Conservation (phyloP, 2,329 filamentous ascomycete species). For the Apiospora saccharicola region DNA sequence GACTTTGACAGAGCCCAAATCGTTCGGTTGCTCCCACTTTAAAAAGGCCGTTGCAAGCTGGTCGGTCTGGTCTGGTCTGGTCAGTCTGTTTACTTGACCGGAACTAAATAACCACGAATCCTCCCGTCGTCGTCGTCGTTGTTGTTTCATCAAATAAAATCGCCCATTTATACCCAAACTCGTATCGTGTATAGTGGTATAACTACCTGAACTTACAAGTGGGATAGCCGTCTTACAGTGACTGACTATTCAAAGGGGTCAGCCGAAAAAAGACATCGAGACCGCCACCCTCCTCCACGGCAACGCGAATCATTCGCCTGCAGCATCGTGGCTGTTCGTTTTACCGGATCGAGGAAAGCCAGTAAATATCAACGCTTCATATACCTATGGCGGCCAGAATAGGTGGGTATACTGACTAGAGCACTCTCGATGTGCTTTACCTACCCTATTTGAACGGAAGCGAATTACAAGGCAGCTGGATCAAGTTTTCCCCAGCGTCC, state of each 20-base stretch:
- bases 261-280: no score
- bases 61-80: neutral
- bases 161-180: no score
- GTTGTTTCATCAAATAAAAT: no score
- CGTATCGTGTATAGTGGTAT: no score
- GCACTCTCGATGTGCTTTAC: neutral
- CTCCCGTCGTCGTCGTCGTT: neutral
- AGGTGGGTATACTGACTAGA: slow-evolving; percentile 17
- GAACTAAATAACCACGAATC: neutral
- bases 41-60: slow-evolving; percentile 7
- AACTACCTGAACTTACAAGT: no score
- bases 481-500: neutral
- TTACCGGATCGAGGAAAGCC: neutral
- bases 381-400: neutral
- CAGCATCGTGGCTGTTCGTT: neutral
- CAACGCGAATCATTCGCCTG: slow-evolving; percentile 12
- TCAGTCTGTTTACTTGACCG: neutral
- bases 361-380: neutral
- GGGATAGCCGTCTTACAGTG: no score
- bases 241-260: no score
- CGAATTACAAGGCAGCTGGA: neutral
- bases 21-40: slow-evolving; percentile 10
- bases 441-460: neutral
- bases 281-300: neutral
- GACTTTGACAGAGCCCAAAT: slow-evolving; percentile 1